These are phyloP conservation scores for Paramecium octaurelia DNA, from an alignment of 73 alveolate genomes.

Conservation along the genomic window DNA sequence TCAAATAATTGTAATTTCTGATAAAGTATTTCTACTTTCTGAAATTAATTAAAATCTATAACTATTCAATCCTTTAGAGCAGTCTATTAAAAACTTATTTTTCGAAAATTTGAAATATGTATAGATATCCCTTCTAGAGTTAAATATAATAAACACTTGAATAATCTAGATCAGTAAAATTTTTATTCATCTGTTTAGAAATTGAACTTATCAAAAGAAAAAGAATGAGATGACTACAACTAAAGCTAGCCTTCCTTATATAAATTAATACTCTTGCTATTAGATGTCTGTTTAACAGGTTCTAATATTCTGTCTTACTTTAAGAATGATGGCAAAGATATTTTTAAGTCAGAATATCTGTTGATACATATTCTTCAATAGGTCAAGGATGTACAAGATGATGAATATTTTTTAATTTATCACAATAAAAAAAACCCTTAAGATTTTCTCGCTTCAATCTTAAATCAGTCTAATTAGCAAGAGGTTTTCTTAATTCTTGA, in stretches of 20 bases:
- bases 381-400: neutral
- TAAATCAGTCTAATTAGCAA: neutral
- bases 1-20: neutral
- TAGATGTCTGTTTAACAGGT: neutral
- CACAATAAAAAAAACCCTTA: conserved; percentile 10
- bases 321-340: neutral
- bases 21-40: neutral
- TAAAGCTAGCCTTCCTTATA: neutral
- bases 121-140: neutral
- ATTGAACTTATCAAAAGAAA: too few relatives aligned
- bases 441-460: neutral
- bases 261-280: neutral
- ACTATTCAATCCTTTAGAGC: too few relatives aligned
- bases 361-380: neutral
- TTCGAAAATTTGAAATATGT: too few relatives aligned
- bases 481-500: neutral
- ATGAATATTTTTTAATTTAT: neutral
- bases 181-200: neutral
- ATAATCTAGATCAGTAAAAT: neutral
- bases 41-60: neutral
- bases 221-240: neutral
- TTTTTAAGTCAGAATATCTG: neutral
- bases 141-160: too few relatives aligned
- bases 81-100: too few relatives aligned
- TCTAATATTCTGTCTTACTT: neutral